A percentile compares a stretch with the other conserved stretches of the same genome.
Evolutionary conservation across 345 rosid genomes (phyloP).

Genomic region (Sapria himalayana): DNA sequence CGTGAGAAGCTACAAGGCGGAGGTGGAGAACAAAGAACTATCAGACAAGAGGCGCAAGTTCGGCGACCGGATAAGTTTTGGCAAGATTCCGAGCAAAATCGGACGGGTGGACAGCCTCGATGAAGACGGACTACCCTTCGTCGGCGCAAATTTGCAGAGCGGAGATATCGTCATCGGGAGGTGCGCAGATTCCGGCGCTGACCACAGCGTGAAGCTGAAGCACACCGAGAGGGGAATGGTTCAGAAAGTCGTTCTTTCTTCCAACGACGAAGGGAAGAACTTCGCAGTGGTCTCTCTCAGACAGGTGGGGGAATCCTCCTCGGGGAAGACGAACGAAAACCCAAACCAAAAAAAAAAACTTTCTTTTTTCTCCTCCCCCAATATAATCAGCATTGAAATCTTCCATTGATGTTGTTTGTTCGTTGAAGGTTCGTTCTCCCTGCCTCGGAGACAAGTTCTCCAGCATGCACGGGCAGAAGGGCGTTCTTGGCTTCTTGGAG

Average conservation of each 20-base stretch:
- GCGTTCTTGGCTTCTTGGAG: conserved; percentile 76
- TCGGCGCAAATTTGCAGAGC: conserved; percentile 63
- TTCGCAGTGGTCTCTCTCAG: conserved; percentile 69
- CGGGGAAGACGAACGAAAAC: no score
- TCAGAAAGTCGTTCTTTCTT: conserved; percentile 69
- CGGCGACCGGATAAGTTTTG: conserved; percentile 44
- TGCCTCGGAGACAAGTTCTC: conserved; percentile 88
- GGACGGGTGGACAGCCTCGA: conserved; percentile 77
- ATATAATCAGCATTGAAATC: background rate
- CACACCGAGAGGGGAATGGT: conserved; percentile 87
- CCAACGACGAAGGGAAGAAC: conserved; percentile 89
- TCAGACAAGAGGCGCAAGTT: conserved; percentile 31
- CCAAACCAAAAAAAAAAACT: no score
- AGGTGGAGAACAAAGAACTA: conserved; percentile 55
- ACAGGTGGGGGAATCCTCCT: no score
- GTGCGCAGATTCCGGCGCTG: conserved; percentile 59
- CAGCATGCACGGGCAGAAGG: conserved; percentile 98
- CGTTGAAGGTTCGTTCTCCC: conserved; percentile 56
- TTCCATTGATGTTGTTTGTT: background rate
- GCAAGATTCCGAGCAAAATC: conserved; percentile 45
- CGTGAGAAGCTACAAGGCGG: conserved; percentile 74
- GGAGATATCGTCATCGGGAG: conserved; percentile 84
- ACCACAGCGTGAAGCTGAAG: conserved; percentile 66
- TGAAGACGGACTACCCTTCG: conserved; percentile 70
- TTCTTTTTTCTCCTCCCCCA: no score